Evolutionary conservation across 129 eudicot genomes (phyloP).

Genomic region (Pseudognaphalium luteoalbum): DNA sequence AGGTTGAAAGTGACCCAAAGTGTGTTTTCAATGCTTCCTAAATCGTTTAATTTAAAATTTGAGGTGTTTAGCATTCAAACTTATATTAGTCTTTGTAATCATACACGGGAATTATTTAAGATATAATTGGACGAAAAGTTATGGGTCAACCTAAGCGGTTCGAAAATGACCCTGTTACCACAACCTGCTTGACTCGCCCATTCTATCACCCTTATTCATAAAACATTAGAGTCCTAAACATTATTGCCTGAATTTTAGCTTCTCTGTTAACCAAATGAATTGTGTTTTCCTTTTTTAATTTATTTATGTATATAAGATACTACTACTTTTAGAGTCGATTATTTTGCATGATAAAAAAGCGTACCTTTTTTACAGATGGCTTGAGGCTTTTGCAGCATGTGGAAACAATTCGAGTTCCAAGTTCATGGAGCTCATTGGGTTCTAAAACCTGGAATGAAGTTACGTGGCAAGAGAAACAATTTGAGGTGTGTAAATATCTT

Average conservation of each 20-base stretch:
- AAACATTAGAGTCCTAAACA: not conserved
- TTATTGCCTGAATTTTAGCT: not conserved
- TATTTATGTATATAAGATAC: conserved; percentile 1
- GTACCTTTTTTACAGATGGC: conserved; percentile 52
- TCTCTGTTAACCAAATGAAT: not conserved
- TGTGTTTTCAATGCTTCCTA: not conserved
- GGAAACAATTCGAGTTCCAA: conserved; percentile 70
- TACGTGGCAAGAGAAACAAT: conserved; percentile 68
- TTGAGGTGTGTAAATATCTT: conserved; percentile 49
- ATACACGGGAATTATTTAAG: not conserved
- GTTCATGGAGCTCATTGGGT: conserved; percentile 51
- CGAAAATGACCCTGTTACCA: not conserved
- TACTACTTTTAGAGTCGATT: not conserved
- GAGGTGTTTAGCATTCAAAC: too few relatives aligned
- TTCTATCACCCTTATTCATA: not conserved
- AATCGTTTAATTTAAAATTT: not conserved
- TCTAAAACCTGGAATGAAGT: conserved; percentile 69
- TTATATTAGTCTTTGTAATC: not conserved
- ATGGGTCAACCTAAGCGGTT: not conserved
- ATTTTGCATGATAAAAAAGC: not conserved
- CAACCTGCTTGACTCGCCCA: not conserved
- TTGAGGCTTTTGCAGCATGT: conserved; percentile 90
- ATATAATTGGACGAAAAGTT: not conserved
- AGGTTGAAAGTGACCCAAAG: not conserved
- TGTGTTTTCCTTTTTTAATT: not conserved